Percentiles rank a stretch among this genome's conserved stretches.
phyloP scores from a whole-genome alignment of 2,329 filamentous ascomycete genomes.

The Aureobasidium sp. region DNA sequence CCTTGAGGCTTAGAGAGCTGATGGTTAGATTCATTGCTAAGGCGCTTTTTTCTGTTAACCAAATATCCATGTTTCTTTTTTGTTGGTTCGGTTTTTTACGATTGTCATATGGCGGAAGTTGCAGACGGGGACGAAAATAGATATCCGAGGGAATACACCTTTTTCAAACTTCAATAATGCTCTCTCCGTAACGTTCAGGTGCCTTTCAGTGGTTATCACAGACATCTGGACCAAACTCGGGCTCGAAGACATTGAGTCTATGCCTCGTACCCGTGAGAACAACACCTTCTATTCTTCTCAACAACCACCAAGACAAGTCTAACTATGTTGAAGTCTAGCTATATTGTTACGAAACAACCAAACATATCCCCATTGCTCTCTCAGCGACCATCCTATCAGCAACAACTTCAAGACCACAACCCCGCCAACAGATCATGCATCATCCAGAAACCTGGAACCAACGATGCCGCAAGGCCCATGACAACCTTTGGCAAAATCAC shows the following conservation, averaged over 20 bases:
- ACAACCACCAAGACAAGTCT: no score
- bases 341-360: no score
- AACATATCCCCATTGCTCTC: no score
- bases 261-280: no score
- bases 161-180: neutral
- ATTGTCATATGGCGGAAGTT: constrained; percentile 11
- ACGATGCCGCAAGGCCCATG: neutral
- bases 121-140: constrained; percentile 5
- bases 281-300: no score
- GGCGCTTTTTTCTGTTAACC: neutral
- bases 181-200: neutral
- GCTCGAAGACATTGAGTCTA: no score
- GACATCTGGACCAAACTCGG: no score
- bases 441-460: neutral
- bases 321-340: no score
- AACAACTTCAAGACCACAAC: neutral
- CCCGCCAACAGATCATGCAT: neutral
- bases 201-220: no score
- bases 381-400: no score
- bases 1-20: constrained; percentile 35
- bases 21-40: neutral
- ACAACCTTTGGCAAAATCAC: neutral
- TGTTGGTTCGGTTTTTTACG: constrained; percentile 5
- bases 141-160: constrained; percentile 1
- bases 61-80: constrained; percentile 1